Conservation (phyloP, 2,329 filamentous ascomycete species). For the Madurella fahalii region DNA sequence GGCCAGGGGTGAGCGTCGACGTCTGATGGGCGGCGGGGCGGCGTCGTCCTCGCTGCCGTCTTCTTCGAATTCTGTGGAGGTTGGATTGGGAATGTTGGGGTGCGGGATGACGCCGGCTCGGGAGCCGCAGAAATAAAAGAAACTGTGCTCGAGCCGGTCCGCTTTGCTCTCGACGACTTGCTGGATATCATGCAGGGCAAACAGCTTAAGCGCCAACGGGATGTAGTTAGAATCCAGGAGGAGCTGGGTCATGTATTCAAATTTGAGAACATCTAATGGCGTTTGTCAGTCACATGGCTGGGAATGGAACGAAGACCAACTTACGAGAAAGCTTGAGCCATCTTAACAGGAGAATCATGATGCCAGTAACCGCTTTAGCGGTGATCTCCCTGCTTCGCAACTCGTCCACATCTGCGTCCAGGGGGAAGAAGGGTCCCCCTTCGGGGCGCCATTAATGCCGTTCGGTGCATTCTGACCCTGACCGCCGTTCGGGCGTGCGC, state of each 20-base stretch:
- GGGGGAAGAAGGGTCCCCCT: constrained; percentile 44
- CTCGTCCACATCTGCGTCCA: constrained; percentile 75
- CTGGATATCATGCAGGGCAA: constrained; percentile 91
- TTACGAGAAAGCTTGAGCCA: constrained; percentile 94
- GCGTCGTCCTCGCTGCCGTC: constrained; percentile 61
- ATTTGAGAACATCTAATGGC: constrained; percentile 81
- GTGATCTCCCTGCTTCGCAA: constrained; percentile 81
- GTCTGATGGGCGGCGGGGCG: constrained; percentile 75
- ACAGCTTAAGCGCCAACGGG: constrained; percentile 85
- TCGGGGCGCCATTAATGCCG: constrained; percentile 30
- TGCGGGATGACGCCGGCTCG: constrained; percentile 34
- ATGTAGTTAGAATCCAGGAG: constrained; percentile 94
- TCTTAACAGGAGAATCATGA: constrained; percentile 82
- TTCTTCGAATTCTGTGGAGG: constrained; percentile 32
- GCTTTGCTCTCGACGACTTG: constrained; percentile 81
- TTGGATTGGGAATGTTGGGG: constrained; percentile 25
- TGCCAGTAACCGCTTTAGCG: constrained; percentile 86
- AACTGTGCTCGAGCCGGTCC: constrained; percentile 78
- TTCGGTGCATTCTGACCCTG: constrained; percentile 29
- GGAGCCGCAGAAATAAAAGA: constrained; percentile 88
- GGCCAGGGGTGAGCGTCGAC: constrained; percentile 42
- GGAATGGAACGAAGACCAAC: constrained; percentile 34
- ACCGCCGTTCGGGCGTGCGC: constrained; percentile 38
- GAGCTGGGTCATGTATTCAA: constrained; percentile 91
- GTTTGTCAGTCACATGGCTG: background rate